Percentiles rank a stretch among this genome's conserved stretches.
phyloP scores from a whole-genome alignment of 331 rosid genomes.

The Telfairia occidentalis region DNA sequence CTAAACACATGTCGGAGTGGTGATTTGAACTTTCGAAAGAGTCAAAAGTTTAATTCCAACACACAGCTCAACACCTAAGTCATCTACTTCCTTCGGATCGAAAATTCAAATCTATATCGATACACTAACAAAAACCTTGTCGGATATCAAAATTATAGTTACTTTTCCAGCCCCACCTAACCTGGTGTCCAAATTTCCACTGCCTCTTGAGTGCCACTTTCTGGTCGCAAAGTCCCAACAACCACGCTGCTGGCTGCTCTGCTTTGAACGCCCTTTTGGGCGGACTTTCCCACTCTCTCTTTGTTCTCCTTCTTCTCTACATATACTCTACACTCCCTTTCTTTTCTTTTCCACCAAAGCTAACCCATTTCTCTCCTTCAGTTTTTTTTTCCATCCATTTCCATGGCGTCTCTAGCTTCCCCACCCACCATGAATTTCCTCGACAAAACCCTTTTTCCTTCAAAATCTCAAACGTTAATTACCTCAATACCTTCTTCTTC shows the following conservation, averaged over 20 bases:
- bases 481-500: constrained; percentile 13
- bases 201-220: neutral
- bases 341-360: constrained; percentile 9
- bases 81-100: too few species aligned
- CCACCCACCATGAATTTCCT: constrained; percentile 34
- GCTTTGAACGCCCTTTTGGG: constrained; percentile 45
- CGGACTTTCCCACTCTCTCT: constrained; percentile 56
- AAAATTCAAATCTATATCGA: too few species aligned
- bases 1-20: too few species aligned
- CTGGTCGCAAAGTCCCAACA: neutral
- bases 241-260: constrained; percentile 14
- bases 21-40: too few species aligned
- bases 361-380: neutral
- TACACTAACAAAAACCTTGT: too few species aligned
- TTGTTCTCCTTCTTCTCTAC: constrained; percentile 30
- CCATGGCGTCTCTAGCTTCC: constrained; percentile 47
- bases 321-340: neutral
- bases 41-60: too few species aligned
- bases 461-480: constrained; percentile 17
- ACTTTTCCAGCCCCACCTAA: neutral
- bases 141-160: too few species aligned
- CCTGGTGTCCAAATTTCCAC: neutral
- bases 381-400: neutral
- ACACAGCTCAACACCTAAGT: too few species aligned
- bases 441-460: constrained; percentile 28